phyloP scores from a whole-genome alignment of 1,284 basidiomycete genomes.

The Polyporus tsugae region DNA sequence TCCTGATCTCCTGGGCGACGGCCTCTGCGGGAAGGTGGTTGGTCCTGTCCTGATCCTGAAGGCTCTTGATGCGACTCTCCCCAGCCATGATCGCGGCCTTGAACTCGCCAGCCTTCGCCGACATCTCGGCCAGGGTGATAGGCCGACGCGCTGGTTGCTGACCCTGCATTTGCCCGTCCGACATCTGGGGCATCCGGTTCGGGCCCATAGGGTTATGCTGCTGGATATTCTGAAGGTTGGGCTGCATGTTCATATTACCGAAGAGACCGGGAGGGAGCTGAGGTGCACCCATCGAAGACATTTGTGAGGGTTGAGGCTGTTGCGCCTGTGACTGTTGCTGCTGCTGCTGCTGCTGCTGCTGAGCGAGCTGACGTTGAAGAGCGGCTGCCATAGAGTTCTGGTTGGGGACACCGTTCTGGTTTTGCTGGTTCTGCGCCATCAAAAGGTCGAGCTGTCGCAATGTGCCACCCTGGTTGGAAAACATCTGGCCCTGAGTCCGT shows the following conservation, averaged over 20 bases:
- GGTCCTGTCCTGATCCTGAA: constrained; percentile 18
- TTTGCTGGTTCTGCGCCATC: constrained; percentile 40
- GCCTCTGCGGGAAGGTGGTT: constrained; percentile 4
- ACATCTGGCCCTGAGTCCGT: constrained; percentile 23
- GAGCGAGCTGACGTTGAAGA: constrained; percentile 29
- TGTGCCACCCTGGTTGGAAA: constrained; percentile 19
- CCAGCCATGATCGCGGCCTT: constrained; percentile 10
- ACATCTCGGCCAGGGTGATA: constrained; percentile 22
- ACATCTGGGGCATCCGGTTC: constrained; percentile 23
- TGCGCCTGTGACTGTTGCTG: constrained; percentile 33
- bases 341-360: constrained; percentile 35
- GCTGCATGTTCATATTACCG: constrained; percentile 19
- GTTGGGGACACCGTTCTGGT: constrained; percentile 25
- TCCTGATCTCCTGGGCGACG: constrained; percentile 21
- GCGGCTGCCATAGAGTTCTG: constrained; percentile 19
- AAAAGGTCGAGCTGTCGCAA: constrained; percentile 32
- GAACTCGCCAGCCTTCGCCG: constrained; percentile 15
- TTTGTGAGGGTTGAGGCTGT: constrained; percentile 26
- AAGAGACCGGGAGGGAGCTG: constrained; percentile 26
- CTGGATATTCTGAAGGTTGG: constrained; percentile 15
- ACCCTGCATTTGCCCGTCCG: constrained; percentile 23
- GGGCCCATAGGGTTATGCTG: constrained; percentile 16
- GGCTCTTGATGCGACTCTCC: constrained; percentile 20
- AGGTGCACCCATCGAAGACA: constrained; percentile 20
- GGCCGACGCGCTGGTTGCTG: constrained; percentile 14